phyloP scores from a whole-genome alignment of 768 basidiomycete species.

The Pholiota conissans region DNA sequence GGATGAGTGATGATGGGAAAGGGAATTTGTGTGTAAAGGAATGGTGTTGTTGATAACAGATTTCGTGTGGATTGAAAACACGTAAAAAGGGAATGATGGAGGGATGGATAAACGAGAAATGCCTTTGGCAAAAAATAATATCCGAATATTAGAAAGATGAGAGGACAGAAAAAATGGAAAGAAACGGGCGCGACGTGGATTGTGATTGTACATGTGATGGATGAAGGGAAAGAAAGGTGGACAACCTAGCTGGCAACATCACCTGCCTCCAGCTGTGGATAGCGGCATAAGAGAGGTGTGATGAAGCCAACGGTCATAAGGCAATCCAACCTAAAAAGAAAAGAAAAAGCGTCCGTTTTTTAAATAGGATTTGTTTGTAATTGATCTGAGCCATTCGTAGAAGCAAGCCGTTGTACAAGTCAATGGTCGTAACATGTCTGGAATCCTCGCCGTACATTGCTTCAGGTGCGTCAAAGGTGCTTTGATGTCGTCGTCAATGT shows the following conservation, averaged over 20 bases:
- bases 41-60: not conserved
- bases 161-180: slow-evolving; percentile 13
- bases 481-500: slow-evolving; percentile 5
- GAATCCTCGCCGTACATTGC: slow-evolving; percentile 14
- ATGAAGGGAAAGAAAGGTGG: slow-evolving; percentile 20
- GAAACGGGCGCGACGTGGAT: slow-evolving; percentile 32
- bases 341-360: slow-evolving; percentile 77
- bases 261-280: not conserved
- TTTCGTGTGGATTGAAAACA: not conserved
- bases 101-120: slow-evolving; percentile 3
- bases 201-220: slow-evolving; percentile 18
- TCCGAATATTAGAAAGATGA: slow-evolving; percentile 17
- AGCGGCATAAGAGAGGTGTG: not conserved
- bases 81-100: not conserved
- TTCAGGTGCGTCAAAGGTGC: slow-evolving; percentile 12
- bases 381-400: slow-evolving; percentile 16
- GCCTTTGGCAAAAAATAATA: slow-evolving; percentile 1
- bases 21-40: slow-evolving; percentile 1
- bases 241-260: slow-evolving; percentile 11
- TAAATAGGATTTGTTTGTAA: slow-evolving; percentile 33
- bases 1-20: slow-evolving; percentile 1
- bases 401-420: slow-evolving; percentile 23
- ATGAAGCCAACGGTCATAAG: slow-evolving; percentile 4
- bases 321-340: slow-evolving; percentile 12
- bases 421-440: slow-evolving; percentile 21